These are phyloP conservation scores for Fusarium sp. DNA, from an alignment of 2,329 filamentous ascomycete genomes.

Conservation along the genomic window DNA sequence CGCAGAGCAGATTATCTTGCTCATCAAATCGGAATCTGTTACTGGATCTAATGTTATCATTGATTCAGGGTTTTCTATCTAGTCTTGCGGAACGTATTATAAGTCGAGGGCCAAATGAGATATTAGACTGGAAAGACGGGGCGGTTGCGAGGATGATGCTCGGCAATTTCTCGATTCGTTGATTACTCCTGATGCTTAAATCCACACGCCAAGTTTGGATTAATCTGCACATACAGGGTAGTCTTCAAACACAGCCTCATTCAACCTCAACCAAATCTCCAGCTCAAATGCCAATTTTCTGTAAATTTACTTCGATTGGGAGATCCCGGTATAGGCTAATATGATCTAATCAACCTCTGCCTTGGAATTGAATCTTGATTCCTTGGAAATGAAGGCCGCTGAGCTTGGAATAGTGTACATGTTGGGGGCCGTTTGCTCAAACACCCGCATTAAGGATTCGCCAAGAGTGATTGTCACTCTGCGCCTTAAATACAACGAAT, in stretches of 20 bases:
- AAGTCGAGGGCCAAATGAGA: rapidly evolving
- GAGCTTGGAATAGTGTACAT: rapidly evolving
- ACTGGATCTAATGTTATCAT: constrained; percentile 4
- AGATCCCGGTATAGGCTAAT: rapidly evolving
- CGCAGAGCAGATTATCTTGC: neutral
- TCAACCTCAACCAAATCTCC: neutral
- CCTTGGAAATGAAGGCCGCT: neutral
- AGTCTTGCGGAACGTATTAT: rapidly evolving
- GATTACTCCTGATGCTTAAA: neutral
- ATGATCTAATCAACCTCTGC: rapidly evolving
- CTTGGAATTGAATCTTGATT: rapidly evolving
- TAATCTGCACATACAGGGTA: neutral
- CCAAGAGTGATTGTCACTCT: neutral
- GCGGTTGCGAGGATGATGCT: no score
- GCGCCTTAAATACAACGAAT: rapidly evolving
- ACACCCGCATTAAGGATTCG: neutral
- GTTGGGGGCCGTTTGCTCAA: neutral
- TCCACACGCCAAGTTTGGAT: neutral
- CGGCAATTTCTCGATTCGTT: neutral
- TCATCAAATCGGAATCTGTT: neutral
- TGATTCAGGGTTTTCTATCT: constrained; percentile 2
- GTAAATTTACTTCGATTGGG: neutral
- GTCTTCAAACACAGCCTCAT: neutral
- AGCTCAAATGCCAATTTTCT: neutral
- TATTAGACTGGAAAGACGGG: neutral